phyloP scores from a whole-genome alignment of 1,284 basidiomycete species.

The Rhodotorula sp. region DNA sequence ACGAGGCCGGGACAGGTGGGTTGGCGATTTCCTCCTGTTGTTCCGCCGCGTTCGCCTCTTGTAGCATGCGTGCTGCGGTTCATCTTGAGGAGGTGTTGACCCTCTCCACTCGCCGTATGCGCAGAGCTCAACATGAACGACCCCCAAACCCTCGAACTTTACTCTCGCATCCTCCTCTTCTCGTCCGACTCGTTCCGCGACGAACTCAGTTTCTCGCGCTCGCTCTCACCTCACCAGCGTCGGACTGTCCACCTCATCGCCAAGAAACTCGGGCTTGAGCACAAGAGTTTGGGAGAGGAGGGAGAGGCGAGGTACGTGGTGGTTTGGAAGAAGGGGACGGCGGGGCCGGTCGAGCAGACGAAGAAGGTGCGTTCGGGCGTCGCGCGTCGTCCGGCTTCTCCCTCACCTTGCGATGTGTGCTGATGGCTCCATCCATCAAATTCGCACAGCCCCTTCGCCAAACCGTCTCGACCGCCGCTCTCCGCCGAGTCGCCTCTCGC shows the following conservation, averaged over 20 bases:
- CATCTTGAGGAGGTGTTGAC: neutral
- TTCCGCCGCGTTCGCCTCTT: neutral
- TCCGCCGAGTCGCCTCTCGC: conserved; percentile 72
- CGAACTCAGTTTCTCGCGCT: conserved; percentile 89
- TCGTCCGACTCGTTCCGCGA: conserved; percentile 98
- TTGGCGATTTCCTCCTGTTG: too few species aligned
- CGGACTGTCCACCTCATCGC: conserved; percentile 93
- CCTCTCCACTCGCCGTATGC: neutral
- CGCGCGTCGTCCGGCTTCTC: neutral
- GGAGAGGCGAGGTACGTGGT: conserved; percentile 90
- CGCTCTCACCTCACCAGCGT: conserved; percentile 78
- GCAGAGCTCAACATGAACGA: conserved; percentile 92
- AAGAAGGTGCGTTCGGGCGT: conserved; percentile 1
- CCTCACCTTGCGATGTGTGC: too few species aligned
- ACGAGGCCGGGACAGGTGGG: conserved; percentile 10
- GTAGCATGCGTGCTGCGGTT: neutral
- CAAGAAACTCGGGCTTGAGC: conserved; percentile 90
- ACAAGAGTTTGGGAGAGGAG: conserved; percentile 81
- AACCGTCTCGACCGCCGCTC: conserved; percentile 60
- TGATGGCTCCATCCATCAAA: too few species aligned
- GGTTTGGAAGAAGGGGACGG: conserved; percentile 62
- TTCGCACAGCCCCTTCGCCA: conserved; percentile 50
- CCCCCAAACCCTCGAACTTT: conserved; percentile 90
- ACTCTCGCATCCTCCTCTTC: conserved; percentile 93
- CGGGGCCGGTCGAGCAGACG: neutral